Evolutionary conservation across 73 alveolate species (phyloP).

Genomic region (Paramecium pentaurelia): DNA sequence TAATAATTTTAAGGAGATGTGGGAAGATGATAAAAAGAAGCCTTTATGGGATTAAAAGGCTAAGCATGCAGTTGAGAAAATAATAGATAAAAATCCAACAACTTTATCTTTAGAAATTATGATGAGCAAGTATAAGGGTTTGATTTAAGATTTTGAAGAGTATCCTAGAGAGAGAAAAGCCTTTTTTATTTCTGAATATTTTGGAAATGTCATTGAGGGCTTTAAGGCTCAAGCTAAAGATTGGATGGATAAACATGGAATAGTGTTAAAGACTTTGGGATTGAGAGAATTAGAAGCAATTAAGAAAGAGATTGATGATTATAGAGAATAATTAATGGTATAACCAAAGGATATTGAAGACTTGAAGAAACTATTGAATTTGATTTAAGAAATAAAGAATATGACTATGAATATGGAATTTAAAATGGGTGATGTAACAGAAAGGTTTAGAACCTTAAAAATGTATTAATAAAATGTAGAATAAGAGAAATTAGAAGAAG

Average conservation of each 20-base stretch:
- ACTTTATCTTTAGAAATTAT: conserved; percentile 33
- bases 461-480: conserved; percentile 86
- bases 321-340: conserved; percentile 74
- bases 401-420: conserved; percentile 96
- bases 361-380: conserved; percentile 84
- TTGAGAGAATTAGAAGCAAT: conserved; percentile 83
- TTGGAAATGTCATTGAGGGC: conserved; percentile 55
- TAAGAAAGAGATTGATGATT: conserved; percentile 83
- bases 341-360: conserved; percentile 90
- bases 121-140: conserved; percentile 40
- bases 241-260: conserved; percentile 86
- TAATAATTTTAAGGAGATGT: background rate
- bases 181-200: conserved; percentile 65
- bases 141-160: conserved; percentile 52
- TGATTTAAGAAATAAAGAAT: conserved; percentile 89
- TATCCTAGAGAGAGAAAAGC: conserved; percentile 70
- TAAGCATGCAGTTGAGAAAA: conserved; percentile 57
- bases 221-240: conserved; percentile 69
- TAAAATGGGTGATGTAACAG: conserved; percentile 94
- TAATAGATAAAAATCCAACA: conserved; percentile 57
- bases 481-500: conserved; percentile 79
- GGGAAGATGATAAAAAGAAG: background rate
- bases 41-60: conserved; percentile 64
- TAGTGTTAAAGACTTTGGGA: conserved; percentile 83
- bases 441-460: conserved; percentile 90